Evolutionary conservation across 306 rosid species (phyloP).

Genomic region (Malus orientalis): DNA sequence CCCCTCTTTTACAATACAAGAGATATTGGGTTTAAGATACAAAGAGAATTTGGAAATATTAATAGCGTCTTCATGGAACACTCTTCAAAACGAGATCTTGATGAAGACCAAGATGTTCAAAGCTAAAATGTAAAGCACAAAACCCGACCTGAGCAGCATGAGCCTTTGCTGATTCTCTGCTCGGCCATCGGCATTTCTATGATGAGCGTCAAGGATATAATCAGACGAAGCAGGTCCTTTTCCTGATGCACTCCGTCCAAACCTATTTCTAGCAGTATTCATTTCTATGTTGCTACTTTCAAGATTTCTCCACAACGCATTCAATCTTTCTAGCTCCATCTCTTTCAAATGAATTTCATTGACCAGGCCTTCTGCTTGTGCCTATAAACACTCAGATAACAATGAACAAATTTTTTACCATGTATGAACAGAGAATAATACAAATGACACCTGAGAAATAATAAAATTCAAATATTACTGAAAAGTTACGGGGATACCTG

Average conservation of each 20-base stretch:
- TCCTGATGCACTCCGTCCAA: conserved; percentile 43
- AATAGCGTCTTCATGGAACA: not conserved
- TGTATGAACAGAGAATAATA: not conserved
- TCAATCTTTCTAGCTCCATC: conserved; percentile 79
- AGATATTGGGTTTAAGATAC: not conserved
- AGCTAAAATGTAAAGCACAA: conserved; percentile 83
- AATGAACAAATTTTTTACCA: not conserved
- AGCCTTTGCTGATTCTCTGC: conserved; percentile 73
- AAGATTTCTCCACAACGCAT: conserved; percentile 47
- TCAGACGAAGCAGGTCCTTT: conserved; percentile 47
- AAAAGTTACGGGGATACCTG: conserved; percentile 39
- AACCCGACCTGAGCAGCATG: conserved; percentile 76
- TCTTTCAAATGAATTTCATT: conserved; percentile 67
- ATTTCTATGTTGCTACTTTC: conserved; percentile 40
- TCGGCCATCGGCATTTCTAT: conserved; percentile 54
- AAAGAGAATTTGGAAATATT: not conserved
- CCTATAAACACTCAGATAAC: conserved; percentile 32
- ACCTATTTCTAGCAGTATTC: conserved; percentile 54
- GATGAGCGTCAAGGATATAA: conserved; percentile 45
- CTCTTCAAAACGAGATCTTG: conserved; percentile 60
- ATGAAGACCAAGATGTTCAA: conserved; percentile 69
- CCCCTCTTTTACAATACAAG: not conserved
- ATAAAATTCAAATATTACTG: not conserved
- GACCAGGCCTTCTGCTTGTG: conserved; percentile 85
- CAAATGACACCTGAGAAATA: not conserved